Base-by-base conservation (phyloP, 2,329 filamentous ascomycete species). In the Fusarium torulosum region DNA sequence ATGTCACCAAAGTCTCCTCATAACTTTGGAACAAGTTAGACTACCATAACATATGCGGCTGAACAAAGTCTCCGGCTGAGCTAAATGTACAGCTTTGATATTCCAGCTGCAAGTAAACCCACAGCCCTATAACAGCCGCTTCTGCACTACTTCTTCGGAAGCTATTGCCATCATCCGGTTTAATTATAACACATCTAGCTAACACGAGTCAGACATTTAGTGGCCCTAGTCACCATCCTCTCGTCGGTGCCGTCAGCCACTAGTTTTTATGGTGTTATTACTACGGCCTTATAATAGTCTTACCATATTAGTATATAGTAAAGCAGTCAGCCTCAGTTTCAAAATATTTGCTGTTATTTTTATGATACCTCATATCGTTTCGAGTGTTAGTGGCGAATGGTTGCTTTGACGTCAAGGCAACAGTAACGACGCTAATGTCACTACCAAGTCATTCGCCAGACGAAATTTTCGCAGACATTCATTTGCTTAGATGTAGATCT, bases 271-370 rank as follows among this genome's bases (percentile, higher is more conserved):
- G 10, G 27, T 29, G 6, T 15, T 15, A 11, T 47, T 41, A 21
- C 33, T 21, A 58, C 31, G 14, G n/a, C 46, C 20, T 44, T 17
- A 52, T 44, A 11, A 20, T 33, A 29, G 13, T 6, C 35, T 37
- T 37, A 37, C 35, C 17, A 9, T 17, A 58, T 37, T 42, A 46
- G 47, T 25, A 38, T 27, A 42, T 45, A 60, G 19, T 9, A 37
- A 21, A 31, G 23, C 17, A 37, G 40, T 17, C 8, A 61, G 27
- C 55, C 45, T 61, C 55, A 60, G 29, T 38, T 53, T 59, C 2
- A 31, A 20, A 4, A 6, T 20, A 11, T 3, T 19, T 6, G 5
- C 33, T 15, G 8, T n/a, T 17, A 7, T 13, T 33, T 44, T 53
- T 60, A 2, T 54, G 33, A 54, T 11, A n/a, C 19, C 29, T 45